phyloP scores from a whole-genome alignment of 768 basidiomycete species.

The Leccinum subtestaceum region DNA sequence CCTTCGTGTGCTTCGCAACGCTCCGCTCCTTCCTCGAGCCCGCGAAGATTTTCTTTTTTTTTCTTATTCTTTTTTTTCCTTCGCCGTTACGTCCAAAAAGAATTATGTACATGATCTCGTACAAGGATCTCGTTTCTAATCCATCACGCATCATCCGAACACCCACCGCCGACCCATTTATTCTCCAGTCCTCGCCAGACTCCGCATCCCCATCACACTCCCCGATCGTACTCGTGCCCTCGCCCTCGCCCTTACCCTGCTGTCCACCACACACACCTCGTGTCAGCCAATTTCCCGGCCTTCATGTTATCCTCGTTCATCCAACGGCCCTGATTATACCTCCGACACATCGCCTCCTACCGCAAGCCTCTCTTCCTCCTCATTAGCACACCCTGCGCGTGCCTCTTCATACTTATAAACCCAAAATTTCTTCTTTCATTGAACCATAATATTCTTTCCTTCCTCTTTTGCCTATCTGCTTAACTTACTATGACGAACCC shows the following conservation, averaged over 20 bases:
- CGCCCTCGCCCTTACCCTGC: conserved; percentile 37
- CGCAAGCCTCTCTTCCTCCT: conserved; percentile 33
- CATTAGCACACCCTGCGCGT: conserved; percentile 44
- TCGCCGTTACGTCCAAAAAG: conserved; percentile 22
- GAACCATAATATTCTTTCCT: conserved; percentile 42
- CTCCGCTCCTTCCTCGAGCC: conserved; percentile 22
- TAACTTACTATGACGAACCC: conserved; percentile 64
- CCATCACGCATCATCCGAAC: conserved; percentile 27
- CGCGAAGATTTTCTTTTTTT: conserved; percentile 30
- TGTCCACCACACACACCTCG: conserved; percentile 46
- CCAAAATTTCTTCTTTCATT: conserved; percentile 53
- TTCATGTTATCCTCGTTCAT: conserved; percentile 52
- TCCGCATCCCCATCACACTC: conserved; percentile 28
- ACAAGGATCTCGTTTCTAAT: conserved; percentile 24
- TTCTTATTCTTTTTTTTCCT: conserved; percentile 6
- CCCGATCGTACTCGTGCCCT: conserved; percentile 32
- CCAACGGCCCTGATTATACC: conserved; percentile 41
- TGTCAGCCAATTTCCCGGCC: conserved; percentile 38
- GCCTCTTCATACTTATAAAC: conserved; percentile 46
- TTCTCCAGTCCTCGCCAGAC: conserved; percentile 23
- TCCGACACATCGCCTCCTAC: conserved; percentile 39
- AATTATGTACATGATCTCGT: conserved; percentile 5
- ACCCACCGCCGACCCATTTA: conserved; percentile 32
- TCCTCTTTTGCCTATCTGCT: conserved; percentile 58
- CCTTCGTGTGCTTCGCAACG: conserved; percentile 14